Evolutionary conservation across 371 early-diverging fungal species (phyloP), one percentile per base, ranked within the genome.

Genomic region (Chytridium lagenaria): DNA sequence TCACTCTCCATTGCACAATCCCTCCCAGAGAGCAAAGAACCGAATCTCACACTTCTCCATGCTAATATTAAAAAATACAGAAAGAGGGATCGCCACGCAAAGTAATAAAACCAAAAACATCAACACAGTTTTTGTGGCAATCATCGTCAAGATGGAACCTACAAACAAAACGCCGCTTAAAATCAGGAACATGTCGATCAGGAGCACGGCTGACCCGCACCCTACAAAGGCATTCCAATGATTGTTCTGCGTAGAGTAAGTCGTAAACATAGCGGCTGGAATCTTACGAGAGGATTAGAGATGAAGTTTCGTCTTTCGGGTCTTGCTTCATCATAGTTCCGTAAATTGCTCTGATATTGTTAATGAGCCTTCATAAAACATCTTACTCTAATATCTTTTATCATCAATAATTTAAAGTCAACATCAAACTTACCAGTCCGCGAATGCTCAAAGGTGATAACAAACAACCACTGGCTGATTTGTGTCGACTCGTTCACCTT

Each of bases 221-320:
- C 15, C 22, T 7, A 55, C 30, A 30, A 55, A 55, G 26, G 30
- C 22, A 16, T 55, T 5, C 16, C 57, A 26, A 26, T 19, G 30
- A 55, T 5, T 10, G 57, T 55, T 23, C 57, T 55, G 57, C n/a
- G n/a, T n/a, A 26, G 7, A 19, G 44, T 12, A 44, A 44, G 44
- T 44, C 7, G 44, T 44, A 44, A 12, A 12, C 19, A 44, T 7
- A 44, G 44, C 19, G 44, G 7, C 19, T 44, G 12, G 19, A 44
- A 12, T 44, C 61, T 61, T 61, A 61, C 61, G 61, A 31, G 12
- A 61, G 61, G 30, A 61, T 61, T 26, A 61, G 61, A 37, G 34
- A 61, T 33, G 7, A 26, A 31, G 34, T 61, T 23, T 61, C 61
- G 36, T 61, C 26, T 36, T 28, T 34, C 55, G n/a, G 55, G 36